Evolutionary conservation across 2,329 filamentous ascomycete species (phyloP).

Genomic region (Myriosclerotinia curreyana): DNA sequence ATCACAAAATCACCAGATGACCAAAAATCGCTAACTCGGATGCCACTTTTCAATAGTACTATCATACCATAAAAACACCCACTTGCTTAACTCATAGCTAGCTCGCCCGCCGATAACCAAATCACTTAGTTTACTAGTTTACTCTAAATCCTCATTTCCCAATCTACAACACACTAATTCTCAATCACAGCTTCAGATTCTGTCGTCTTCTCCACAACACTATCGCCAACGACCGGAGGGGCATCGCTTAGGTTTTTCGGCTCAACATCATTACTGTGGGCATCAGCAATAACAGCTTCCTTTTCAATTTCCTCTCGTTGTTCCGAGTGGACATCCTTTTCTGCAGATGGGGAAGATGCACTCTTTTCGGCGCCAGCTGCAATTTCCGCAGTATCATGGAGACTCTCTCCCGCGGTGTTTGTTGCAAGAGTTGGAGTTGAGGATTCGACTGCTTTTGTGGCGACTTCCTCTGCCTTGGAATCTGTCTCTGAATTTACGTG

Average conservation of each 20-base stretch:
- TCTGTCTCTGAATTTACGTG: constrained; percentile 32
- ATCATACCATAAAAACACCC: neutral
- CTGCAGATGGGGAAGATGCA: constrained; percentile 21
- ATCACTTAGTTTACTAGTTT: neutral
- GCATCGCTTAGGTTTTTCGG: constrained; percentile 27
- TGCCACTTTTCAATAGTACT: neutral
- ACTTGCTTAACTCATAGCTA: neutral
- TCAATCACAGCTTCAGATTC: constrained; percentile 24
- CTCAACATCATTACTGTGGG: constrained; percentile 21
- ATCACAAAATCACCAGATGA: neutral
- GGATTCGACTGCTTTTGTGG: constrained; percentile 27
- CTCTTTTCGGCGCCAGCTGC: constrained; percentile 25
- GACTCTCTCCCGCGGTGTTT: constrained; percentile 31
- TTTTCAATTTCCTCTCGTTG: constrained; percentile 28
- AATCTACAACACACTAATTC: constrained; percentile 23
- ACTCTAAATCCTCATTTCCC: neutral
- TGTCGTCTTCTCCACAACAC: constrained; percentile 1
- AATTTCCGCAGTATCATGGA: constrained; percentile 30
- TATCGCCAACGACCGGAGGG: constrained; percentile 24
- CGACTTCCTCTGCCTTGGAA: constrained; percentile 4
- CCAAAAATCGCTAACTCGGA: neutral
- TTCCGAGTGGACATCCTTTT: constrained; percentile 25
- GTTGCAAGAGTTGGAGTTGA: constrained; percentile 31
- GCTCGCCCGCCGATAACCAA: neutral
- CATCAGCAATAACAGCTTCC: constrained; percentile 18